Percentiles rank a stretch among this genome's conserved stretches.
phyloP scores from a whole-genome alignment of 2,329 filamentous ascomycete genomes.

The Colletotrichum costaricense region DNA sequence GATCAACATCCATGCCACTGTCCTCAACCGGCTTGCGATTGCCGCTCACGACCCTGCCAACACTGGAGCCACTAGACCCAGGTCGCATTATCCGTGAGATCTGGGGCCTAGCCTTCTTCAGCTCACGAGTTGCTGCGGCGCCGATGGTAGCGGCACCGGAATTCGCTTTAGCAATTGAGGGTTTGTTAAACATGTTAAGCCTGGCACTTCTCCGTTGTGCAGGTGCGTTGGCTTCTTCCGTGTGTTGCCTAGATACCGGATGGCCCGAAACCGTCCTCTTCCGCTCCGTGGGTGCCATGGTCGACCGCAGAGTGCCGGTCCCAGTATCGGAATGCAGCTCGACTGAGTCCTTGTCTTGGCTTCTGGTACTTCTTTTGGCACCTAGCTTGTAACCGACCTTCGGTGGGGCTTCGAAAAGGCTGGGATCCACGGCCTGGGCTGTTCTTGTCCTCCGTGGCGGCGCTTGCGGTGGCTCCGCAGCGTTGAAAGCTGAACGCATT shows the following conservation, averaged over 20 bases:
- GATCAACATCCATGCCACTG: constrained; percentile 75
- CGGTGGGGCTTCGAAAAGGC: constrained; percentile 68
- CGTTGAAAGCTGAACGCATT: constrained; percentile 43
- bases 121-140: constrained; percentile 73
- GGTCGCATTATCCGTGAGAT: constrained; percentile 74
- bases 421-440: constrained; percentile 62
- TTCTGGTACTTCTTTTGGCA: constrained; percentile 53
- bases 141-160: constrained; percentile 67
- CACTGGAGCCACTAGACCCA: constrained; percentile 74
- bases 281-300: constrained; percentile 69
- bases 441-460: constrained; percentile 65
- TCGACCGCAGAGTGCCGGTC: constrained; percentile 48
- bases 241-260: constrained; percentile 62
- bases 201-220: constrained; percentile 76
- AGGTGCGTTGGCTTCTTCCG: constrained; percentile 70
- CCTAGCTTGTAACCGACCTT: constrained; percentile 70
- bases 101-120: constrained; percentile 86
- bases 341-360: constrained; percentile 48
- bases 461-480: constrained; percentile 61
- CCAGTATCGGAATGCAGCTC: constrained; percentile 57
- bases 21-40: constrained; percentile 82
- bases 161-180: constrained; percentile 74
- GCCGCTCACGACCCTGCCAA: constrained; percentile 89
- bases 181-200: constrained; percentile 72
- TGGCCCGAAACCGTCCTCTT: constrained; percentile 96